These are phyloP conservation scores for Penicillium sp. DNA, from an alignment of 2,329 filamentous ascomycete genomes.

Conservation along the genomic window DNA sequence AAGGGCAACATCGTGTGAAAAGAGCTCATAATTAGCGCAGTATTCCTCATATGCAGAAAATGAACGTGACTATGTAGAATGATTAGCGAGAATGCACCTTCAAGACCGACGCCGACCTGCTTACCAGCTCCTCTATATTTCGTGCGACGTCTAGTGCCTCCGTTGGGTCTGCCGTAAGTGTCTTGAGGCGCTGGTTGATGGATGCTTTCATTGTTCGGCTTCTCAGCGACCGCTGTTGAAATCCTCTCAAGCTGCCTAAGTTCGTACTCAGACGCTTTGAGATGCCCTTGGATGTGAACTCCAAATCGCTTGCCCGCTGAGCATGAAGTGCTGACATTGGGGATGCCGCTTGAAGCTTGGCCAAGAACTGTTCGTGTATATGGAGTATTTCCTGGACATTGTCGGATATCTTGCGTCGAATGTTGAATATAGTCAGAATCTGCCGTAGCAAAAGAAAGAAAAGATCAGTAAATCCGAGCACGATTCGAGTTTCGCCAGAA, in stretches of 20 bases:
- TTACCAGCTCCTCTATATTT: constrained; percentile 56
- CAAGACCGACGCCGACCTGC: neutral
- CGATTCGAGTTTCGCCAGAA: neutral
- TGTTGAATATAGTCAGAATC: constrained; percentile 75
- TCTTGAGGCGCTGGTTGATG: constrained; percentile 32
- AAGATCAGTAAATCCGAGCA: constrained; percentile 31
- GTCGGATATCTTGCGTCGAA: constrained; percentile 71
- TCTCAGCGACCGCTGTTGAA: constrained; percentile 30
- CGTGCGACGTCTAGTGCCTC: constrained; percentile 57
- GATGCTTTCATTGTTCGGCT: constrained; percentile 32
- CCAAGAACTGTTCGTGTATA: constrained; percentile 79
- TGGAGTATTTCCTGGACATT: constrained; percentile 79
- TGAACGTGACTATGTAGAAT: constrained; percentile 66
- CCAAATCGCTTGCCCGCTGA: constrained; percentile 20
- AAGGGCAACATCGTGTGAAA: constrained; percentile 74
- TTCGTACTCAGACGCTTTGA: constrained; percentile 54
- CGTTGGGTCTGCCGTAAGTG: constrained; percentile 52
- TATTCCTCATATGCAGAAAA: constrained; percentile 93
- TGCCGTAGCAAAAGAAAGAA: constrained; percentile 41
- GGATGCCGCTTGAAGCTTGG: constrained; percentile 69
- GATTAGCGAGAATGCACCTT: constrained; percentile 44
- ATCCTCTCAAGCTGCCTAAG: constrained; percentile 37
- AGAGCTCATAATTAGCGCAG: constrained; percentile 82
- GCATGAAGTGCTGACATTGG: constrained; percentile 57
- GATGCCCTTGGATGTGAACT: constrained; percentile 27